These are phyloP conservation scores for Triangularia verruculosa DNA, from an alignment of 2,329 filamentous ascomycete species.

Conservation along the genomic window DNA sequence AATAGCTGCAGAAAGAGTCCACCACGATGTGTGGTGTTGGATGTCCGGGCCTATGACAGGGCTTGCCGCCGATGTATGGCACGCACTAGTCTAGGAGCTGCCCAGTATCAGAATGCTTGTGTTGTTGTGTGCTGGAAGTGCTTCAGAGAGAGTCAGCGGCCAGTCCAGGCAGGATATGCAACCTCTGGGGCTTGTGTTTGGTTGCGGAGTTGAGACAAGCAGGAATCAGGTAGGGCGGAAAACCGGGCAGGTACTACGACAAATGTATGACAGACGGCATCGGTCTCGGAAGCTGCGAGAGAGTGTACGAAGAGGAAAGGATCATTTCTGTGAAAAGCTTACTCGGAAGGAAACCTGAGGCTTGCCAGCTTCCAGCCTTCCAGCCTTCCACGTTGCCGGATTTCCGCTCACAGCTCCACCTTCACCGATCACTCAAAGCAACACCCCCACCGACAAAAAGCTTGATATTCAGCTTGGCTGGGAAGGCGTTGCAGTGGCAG, in stretches of 20 bases:
- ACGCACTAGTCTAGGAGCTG: constrained; percentile 4
- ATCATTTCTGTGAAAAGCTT: not conserved
- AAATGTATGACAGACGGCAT: not conserved
- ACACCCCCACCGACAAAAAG: not conserved
- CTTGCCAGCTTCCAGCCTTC: constrained; percentile 6
- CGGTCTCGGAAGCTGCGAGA: not conserved
- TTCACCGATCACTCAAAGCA: not conserved
- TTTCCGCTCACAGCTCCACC: constrained; percentile 2
- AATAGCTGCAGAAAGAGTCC: constrained; percentile 1
- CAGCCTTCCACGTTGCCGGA: constrained; percentile 6
- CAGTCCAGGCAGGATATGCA: not conserved
- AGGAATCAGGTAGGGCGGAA: not conserved
- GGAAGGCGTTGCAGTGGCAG: not conserved
- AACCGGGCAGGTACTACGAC: constrained; percentile 1
- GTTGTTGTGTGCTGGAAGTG: constrained; percentile 2
- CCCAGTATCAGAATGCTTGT: constrained; percentile 2
- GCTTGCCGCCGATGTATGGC: not conserved
- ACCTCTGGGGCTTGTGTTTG: not conserved
- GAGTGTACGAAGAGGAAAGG: not conserved
- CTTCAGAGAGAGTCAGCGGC: constrained; percentile 6
- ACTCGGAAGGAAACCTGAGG: not conserved
- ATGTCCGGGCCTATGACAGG: not conserved
- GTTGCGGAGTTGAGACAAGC: constrained; percentile 4
- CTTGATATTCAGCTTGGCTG: constrained; percentile 1
- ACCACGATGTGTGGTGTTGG: not conserved